Conservation (phyloP, 2,329 filamentous ascomycete genomes). For the Trichoderma aggressivum region DNA sequence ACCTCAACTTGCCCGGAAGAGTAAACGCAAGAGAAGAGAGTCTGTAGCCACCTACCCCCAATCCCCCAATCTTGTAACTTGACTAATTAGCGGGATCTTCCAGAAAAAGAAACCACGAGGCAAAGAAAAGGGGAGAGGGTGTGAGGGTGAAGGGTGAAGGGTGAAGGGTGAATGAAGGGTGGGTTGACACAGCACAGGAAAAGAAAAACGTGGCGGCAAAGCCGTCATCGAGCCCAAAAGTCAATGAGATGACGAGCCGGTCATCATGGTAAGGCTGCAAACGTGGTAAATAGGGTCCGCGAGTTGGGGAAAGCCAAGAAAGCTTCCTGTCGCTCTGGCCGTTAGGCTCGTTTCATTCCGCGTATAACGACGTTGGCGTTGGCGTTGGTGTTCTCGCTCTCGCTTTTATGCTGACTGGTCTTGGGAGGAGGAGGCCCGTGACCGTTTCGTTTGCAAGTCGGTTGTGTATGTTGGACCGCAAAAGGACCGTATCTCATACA, state of each 20-base stretch:
- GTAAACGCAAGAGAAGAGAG: neutral
- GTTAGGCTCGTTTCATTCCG: neutral
- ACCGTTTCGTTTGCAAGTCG: neutral
- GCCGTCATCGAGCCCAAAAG: neutral
- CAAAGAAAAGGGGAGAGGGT: neutral
- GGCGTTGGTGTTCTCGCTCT: neutral
- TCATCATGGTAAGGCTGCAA: neutral
- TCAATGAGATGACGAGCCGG: neutral
- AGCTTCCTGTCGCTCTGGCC: conserved; percentile 1
- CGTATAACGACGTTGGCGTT: neutral
- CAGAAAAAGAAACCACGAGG: neutral
- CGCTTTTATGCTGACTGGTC: neutral
- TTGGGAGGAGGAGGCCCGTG: neutral
- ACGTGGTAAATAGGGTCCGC: neutral
- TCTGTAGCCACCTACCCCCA: neutral
- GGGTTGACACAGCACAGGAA: neutral
- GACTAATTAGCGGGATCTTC: neutral
- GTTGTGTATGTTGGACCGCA: neutral
- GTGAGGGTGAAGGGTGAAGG: neutral
- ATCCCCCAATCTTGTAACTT: neutral
- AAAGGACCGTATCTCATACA: neutral
- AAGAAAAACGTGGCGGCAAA: neutral
- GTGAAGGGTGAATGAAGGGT: neutral
- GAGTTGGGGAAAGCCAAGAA: neutral
- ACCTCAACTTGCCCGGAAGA: neutral